phyloP scores from a whole-genome alignment of 1,139 yeast species.

The Trichomonascaceae sp. region DNA sequence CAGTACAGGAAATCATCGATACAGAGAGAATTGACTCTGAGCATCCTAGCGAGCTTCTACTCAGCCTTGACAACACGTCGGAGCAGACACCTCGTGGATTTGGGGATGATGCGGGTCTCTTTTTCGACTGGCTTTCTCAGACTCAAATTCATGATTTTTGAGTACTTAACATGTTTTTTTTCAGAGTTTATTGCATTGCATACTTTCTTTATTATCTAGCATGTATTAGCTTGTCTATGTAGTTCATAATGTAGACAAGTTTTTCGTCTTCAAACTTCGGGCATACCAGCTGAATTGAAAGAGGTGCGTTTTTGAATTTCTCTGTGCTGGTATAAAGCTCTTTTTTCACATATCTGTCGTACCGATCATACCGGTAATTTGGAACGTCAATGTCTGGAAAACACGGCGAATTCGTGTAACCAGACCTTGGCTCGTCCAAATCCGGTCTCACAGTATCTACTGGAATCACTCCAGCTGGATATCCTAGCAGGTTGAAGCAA shows the following conservation, averaged over 20 bases:
- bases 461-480: constrained; percentile 1
- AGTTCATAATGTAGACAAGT: constrained; percentile 1
- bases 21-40: background rate
- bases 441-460: background rate
- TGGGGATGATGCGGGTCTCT: constrained; percentile 1
- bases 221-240: constrained; percentile 1
- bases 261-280: constrained; percentile 3
- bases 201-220: background rate
- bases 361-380: constrained; percentile 3
- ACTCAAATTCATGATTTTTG: background rate
- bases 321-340: constrained; percentile 1
- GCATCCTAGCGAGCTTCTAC: background rate
- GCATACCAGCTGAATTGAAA: constrained; percentile 1
- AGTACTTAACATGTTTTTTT: background rate
- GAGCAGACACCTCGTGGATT: background rate
- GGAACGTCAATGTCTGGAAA: constrained; percentile 5
- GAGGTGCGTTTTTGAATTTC: constrained; percentile 2
- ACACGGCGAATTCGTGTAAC: background rate
- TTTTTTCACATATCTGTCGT: constrained; percentile 4
- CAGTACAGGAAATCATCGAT: background rate
- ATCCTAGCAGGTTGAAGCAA: background rate
- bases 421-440: background rate
- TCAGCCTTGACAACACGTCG: background rate
- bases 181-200: background rate
- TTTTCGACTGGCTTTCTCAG: constrained; percentile 5